Conservation (phyloP, 805 yeast genomes). For the Hanseniaspora jakobsenii region DNA sequence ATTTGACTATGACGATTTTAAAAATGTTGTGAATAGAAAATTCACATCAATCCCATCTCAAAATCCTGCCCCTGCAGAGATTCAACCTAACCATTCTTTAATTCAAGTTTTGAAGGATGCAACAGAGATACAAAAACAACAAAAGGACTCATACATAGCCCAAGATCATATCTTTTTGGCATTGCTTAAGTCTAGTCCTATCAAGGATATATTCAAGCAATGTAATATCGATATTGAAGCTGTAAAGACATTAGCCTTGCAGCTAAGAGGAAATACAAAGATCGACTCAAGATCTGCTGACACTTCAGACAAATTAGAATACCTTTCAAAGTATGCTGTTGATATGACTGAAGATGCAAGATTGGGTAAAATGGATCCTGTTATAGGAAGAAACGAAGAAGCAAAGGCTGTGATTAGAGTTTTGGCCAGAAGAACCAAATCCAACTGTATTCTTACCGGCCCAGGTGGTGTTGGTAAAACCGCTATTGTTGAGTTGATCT, state of each 20-base stretch:
- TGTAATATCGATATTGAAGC: constrained; percentile 55
- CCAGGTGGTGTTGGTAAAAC: constrained; percentile 99
- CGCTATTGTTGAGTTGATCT: constrained; percentile 95
- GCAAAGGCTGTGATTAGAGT: constrained; percentile 90
- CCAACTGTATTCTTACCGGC: constrained; percentile 93
- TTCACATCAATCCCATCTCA: constrained; percentile 80
- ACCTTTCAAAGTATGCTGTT: constrained; percentile 75
- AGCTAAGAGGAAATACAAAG: constrained; percentile 77
- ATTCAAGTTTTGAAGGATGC: constrained; percentile 67
- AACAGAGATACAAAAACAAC: constrained; percentile 64
- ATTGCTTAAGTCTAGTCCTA: constrained; percentile 61
- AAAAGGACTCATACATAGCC: constrained; percentile 82
- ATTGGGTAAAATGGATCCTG: constrained; percentile 93
- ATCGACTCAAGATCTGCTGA: constrained; percentile 93
- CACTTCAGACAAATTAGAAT: constrained; percentile 72
- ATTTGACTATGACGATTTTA: constrained; percentile 72
- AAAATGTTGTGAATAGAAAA: constrained; percentile 66
- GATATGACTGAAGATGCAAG: constrained; percentile 90
- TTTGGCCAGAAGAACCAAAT: constrained; percentile 90
- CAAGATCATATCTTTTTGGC: constrained; percentile 90
- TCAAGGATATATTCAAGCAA: constrained; percentile 62
- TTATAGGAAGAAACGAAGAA: constrained; percentile 97
- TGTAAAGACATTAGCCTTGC: constrained; percentile 63
- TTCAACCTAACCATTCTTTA: constrained; percentile 62
- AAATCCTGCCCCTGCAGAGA: constrained; percentile 75